Evolutionary conservation across 1,284 basidiomycete genomes (phyloP).

Genomic region (Austroboletus niveus): DNA sequence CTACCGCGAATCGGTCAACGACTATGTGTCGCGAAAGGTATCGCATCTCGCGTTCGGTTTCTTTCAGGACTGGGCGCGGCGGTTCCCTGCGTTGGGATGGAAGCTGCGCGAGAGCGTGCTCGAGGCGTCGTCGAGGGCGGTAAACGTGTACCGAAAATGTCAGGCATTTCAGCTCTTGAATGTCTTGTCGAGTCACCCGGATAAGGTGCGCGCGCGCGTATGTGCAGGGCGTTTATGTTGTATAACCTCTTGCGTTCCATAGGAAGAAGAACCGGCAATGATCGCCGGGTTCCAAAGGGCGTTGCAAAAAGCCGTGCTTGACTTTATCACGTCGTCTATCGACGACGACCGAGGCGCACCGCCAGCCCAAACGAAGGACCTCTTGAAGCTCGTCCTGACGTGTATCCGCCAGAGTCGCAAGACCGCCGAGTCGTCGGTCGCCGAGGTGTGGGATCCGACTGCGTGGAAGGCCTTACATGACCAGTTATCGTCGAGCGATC

Average conservation of each 20-base stretch:
- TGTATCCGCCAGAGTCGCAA: conserved; percentile 60
- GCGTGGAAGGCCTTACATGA: conserved; percentile 40
- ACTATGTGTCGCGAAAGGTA: conserved; percentile 81
- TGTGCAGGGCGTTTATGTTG: too few species aligned
- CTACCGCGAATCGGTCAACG: conserved; percentile 71
- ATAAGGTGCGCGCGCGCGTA: conserved; percentile 13
- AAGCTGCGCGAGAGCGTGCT: conserved; percentile 58
- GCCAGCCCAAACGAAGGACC: conserved; percentile 73
- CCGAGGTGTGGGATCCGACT: conserved; percentile 44
- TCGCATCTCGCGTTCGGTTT: conserved; percentile 75
- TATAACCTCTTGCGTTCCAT: neutral
- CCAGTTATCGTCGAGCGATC: conserved; percentile 38
- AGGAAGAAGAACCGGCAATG: conserved; percentile 37
- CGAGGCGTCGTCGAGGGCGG: conserved; percentile 51
- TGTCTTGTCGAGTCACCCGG: conserved; percentile 58
- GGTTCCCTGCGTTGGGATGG: conserved; percentile 72
- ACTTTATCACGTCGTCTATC: conserved; percentile 52
- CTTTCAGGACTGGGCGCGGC: conserved; percentile 77
- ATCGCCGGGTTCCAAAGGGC: conserved; percentile 44
- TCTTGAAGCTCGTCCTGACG: conserved; percentile 71
- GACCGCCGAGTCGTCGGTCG: conserved; percentile 37
- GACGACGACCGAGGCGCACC: conserved; percentile 50
- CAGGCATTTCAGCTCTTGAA: conserved; percentile 79
- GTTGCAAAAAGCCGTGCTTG: conserved; percentile 52
- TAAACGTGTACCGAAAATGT: conserved; percentile 73